Evolutionary conservation across 2,329 filamentous ascomycete genomes (phyloP), one percentile per base, ranked within the genome.

Genomic region (Pseudogymnoascus sp.): DNA sequence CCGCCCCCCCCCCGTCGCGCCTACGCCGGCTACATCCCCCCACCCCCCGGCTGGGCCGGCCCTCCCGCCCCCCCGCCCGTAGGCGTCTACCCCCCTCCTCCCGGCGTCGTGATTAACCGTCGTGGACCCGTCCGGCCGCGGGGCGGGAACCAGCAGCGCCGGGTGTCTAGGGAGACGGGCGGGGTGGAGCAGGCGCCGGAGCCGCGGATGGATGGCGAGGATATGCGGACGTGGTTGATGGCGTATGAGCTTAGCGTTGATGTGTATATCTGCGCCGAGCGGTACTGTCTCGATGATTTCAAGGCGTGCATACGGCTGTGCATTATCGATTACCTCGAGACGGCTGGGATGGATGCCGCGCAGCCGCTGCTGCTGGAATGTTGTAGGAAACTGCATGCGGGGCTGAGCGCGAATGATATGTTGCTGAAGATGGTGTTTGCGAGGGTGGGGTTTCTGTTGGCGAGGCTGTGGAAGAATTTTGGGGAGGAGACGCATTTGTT

Each of bases 381-480:
- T 10, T 81, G 79, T 67, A 71, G 70, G 15, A 78, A 75, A 67
- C 72, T 82, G 10, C 76, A 77, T 67, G 69, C 72, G 59, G 78
- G 77, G 6, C 73, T 82, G n/a, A 75, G 76, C 37, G 74, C 77
- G 63, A 70, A 71, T 9, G 79, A 82, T 63, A 68, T 70, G 0
- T 68, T 82, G 42, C 72, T 82, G 59, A 78, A 75, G 65, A 81
- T 81, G 77, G 69, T 82, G 11, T 77, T 81, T 66, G 79, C 79
- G 7, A 73, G 80, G 37, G 75, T 81, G 5, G 80, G 79, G 1
- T 82, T 81, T 65, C 69, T 82, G 35, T 77, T 80, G 69, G 74
- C 78, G 9, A 65, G 73, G 29, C 65, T 80, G n/a, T 81, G 77
- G 77, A 75, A 76, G 64, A 72, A 72, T 15, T 69, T 69, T 15